Percentiles rank a stretch among this genome's conserved stretches.
Evolutionary conservation across 495 filamentous ascomycete genomes (phyloP).

Genomic region (Lichenothelia convexa): DNA sequence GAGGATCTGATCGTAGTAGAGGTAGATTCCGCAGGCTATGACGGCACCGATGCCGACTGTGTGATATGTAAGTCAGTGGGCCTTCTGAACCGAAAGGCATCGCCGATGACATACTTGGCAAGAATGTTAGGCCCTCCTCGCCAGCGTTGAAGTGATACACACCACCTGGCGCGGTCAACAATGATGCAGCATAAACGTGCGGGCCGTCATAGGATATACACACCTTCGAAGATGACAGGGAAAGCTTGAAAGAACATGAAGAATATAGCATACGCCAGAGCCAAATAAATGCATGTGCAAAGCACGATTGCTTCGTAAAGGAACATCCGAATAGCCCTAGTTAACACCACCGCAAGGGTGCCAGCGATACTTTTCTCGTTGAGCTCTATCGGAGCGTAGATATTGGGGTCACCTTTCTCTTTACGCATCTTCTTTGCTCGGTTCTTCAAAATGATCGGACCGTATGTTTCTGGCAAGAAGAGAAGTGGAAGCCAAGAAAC

Average conservation of each 20-base stretch:
- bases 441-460: slow-evolving; percentile 35
- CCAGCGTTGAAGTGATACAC: slow-evolving; percentile 23
- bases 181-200: slow-evolving; percentile 14
- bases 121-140: slow-evolving; percentile 20
- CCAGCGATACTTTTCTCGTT: slow-evolving; percentile 21
- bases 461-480: slow-evolving; percentile 38
- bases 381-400: slow-evolving; percentile 26
- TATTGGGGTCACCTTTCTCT: slow-evolving; percentile 19
- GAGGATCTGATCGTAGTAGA: slow-evolving; percentile 37
- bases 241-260: slow-evolving; percentile 57
- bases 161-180: slow-evolving; percentile 13
- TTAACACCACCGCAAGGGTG: slow-evolving; percentile 23
- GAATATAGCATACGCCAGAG: slow-evolving; percentile 54
- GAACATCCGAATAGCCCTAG: slow-evolving; percentile 35
- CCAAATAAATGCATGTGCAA: slow-evolving; percentile 47
- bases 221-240: slow-evolving; percentile 42
- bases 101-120: slow-evolving; percentile 17
- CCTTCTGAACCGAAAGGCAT: too few species aligned
- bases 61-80: neutral
- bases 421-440: slow-evolving; percentile 35
- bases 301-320: slow-evolving; percentile 43
- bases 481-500: slow-evolving; percentile 20
- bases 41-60: slow-evolving; percentile 20
- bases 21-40: slow-evolving; percentile 28
- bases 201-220: too few species aligned